Conservation (phyloP, 805 yeast genomes). For the Ogataea trehalophila region DNA sequence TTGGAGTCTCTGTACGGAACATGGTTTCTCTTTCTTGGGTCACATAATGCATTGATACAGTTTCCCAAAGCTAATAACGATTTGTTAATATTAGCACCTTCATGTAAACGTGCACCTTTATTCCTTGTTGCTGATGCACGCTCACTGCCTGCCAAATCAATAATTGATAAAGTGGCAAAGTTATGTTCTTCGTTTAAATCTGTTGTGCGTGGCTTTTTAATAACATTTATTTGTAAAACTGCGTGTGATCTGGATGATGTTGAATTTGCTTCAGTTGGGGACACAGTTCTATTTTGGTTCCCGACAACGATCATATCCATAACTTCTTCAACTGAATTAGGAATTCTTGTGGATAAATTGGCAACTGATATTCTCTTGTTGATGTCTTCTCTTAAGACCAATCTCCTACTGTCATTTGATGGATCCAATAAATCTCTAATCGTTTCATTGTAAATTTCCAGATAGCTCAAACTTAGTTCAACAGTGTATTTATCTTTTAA, state of each 20-base stretch:
- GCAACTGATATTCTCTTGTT: constrained; percentile 63
- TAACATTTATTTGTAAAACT: constrained; percentile 74
- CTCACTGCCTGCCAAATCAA: constrained; percentile 94
- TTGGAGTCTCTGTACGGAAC: constrained; percentile 91
- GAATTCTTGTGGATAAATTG: constrained; percentile 60
- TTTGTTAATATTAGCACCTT: constrained; percentile 91
- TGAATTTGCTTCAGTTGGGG: constrained; percentile 88
- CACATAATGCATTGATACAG: constrained; percentile 89
- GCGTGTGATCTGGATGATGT: constrained; percentile 93
- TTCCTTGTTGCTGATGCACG: constrained; percentile 88
- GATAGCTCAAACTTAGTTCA: constrained; percentile 63
- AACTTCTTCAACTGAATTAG: constrained; percentile 61
- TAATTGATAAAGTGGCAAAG: constrained; percentile 77
- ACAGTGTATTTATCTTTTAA: constrained; percentile 49
- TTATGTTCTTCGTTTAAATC: constrained; percentile 64
- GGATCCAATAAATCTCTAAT: constrained; percentile 76
- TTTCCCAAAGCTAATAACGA: constrained; percentile 87
- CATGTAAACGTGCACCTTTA: constrained; percentile 73
- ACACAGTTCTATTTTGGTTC: constrained; percentile 70
- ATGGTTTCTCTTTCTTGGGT: constrained; percentile 59
- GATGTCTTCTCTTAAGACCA: constrained; percentile 69
- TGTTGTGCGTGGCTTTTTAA: constrained; percentile 53
- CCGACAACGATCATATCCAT: constrained; percentile 75
- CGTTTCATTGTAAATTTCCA: constrained; percentile 90
- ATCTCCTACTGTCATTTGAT: constrained; percentile 27